Conservation (phyloP, 306 rosid species). For the Glycine soja region DNA sequence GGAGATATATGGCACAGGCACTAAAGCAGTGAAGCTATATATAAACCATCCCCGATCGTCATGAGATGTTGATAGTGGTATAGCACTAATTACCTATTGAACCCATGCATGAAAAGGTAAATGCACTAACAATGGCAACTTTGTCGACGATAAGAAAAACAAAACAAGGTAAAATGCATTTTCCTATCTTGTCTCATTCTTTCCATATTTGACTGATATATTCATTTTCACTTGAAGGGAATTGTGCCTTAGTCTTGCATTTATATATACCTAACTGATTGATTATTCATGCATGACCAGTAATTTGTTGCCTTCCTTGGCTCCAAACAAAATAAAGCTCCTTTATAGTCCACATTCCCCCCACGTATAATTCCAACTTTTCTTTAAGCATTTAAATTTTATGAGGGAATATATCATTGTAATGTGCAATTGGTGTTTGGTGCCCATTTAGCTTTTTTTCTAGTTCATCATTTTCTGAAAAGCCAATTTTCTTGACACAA, state of each 20-base stretch:
- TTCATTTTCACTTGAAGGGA: not conserved
- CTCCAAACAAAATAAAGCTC: constrained; percentile 48
- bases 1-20: too few relatives aligned
- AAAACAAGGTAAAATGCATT: constrained; percentile 24
- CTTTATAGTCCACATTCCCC: constrained; percentile 40
- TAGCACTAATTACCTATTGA: not conserved
- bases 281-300: constrained; percentile 11
- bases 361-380: constrained; percentile 36
- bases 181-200: constrained; percentile 27
- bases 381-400: constrained; percentile 5
- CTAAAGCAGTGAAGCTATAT: too few relatives aligned
- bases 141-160: too few relatives aligned
- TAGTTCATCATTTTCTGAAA: constrained; percentile 32
- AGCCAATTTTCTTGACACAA: constrained; percentile 28
- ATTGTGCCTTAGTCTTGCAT: constrained; percentile 9
- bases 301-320: constrained; percentile 52
- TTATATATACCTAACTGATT: not conserved
- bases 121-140: not conserved
- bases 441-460: constrained; percentile 14
- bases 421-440: not conserved
- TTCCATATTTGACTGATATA: constrained; percentile 22
- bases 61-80: too few relatives aligned
- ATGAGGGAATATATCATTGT: not conserved
- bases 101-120: not conserved
- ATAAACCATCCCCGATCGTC: too few relatives aligned